Evolutionary conservation across 345 rosid species (phyloP), one percentile per base, ranked within the genome.

Genomic region (Linum usitatissimum): DNA sequence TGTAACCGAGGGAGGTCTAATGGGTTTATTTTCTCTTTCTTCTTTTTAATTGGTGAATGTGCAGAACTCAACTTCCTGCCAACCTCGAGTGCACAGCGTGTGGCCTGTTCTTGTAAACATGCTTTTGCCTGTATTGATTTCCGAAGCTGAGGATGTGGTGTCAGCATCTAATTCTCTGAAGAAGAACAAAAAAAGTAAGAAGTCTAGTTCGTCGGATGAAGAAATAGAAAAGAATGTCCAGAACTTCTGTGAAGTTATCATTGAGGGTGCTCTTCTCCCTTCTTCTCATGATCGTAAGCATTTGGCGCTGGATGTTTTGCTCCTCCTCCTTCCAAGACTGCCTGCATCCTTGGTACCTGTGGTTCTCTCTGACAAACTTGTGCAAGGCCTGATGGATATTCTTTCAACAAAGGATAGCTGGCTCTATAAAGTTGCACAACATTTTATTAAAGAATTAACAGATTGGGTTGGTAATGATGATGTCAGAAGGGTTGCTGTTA

Each of bases 241-340:
- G 68, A 71, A 67, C 71, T 94, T 90, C 69, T 80, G 76, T 62
- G 89, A 83, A 67, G 62, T 78, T 65, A 70, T 90, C 67, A 78
- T 94, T 53, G 99, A 88, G 59, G 90, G 86, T 59, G 80, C 81
- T 40, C 88, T 94, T 70, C 79, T 94, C 56, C 69, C 73, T 61
- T 94, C 97, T 45, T 86, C 97, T 66, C 97, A 94, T 80, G 99
- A 88, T 59, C 96, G 96, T 64, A 94, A 94, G 66, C 92, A 84
- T 80, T 66, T 94, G 79, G 97, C 93, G 34, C 79, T 90, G 70
- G 92, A 94, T 76, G 59, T 90, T 59, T 64, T 94, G 70, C 86
- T 83, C 3, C 95, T 86, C 23, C 87, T 90, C 65, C 76, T 94
- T 48, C 95, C 88, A 67, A 87, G 81, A 79, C 73, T 88, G 60